phyloP scores from a whole-genome alignment of 2,329 filamentous ascomycete species.

The Albophoma yamanashiensis region DNA sequence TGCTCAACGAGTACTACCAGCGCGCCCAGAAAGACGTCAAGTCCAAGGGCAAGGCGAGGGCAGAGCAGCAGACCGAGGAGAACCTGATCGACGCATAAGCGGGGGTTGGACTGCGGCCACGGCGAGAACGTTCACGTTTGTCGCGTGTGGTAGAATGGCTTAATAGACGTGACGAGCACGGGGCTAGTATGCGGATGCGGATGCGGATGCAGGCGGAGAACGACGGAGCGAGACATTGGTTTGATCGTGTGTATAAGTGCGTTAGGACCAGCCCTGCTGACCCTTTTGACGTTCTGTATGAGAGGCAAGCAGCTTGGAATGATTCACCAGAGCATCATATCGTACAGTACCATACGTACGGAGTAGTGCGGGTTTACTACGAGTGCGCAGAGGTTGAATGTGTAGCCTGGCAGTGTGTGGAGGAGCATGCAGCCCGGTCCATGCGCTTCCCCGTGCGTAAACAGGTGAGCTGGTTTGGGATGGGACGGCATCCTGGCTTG shows the following conservation, averaged over 20 bases:
- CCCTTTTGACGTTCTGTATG: not conserved
- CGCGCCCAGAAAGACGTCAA: conserved; percentile 53
- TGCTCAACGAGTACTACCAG: conserved; percentile 76
- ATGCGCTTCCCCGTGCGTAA: not conserved
- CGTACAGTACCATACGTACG: too few relatives aligned
- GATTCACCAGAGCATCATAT: not conserved
- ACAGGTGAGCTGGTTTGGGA: not conserved
- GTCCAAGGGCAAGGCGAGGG: conserved; percentile 47
- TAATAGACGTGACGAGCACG: conserved; percentile 1
- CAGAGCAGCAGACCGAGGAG: conserved; percentile 38
- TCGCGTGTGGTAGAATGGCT: not conserved
- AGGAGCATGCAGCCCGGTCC: not conserved
- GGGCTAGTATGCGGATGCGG: not conserved
- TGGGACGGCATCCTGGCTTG: not conserved
- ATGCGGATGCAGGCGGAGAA: not conserved
- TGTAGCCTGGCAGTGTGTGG: not conserved
- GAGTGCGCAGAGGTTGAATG: not conserved
- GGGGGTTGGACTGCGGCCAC: not conserved
- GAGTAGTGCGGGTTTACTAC: not conserved
- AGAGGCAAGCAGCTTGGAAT: not conserved
- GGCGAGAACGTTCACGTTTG: not conserved
- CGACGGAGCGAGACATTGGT: not conserved
- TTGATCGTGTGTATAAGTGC: conserved; percentile 1
- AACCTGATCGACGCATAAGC: conserved; percentile 49
- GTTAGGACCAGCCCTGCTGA: not conserved